These are phyloP conservation scores for Echinosophora koreensis DNA, from an alignment of 306 rosid species.

Conservation along the genomic window DNA sequence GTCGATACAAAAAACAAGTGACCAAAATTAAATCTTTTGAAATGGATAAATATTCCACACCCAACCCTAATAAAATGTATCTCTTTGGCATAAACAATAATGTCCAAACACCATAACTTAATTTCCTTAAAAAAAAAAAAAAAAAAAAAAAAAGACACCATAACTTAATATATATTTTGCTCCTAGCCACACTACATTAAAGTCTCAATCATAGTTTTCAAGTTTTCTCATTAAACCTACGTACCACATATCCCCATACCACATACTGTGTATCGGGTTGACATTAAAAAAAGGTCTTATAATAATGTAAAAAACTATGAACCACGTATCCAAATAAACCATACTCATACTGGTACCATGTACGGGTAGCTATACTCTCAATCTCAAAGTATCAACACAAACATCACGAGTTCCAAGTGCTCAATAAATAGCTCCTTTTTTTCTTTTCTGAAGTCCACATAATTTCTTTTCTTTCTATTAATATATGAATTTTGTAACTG, in stretches of 20 bases:
- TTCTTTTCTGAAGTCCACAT: neutral
- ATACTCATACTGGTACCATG: too few species aligned
- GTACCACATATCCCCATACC: too few species aligned
- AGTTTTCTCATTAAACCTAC: too few species aligned
- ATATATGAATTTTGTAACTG: neutral
- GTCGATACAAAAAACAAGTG: constrained; percentile 46
- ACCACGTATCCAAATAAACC: too few species aligned
- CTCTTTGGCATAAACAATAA: neutral
- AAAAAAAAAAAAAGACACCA: too few species aligned
- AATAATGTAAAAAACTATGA: too few species aligned
- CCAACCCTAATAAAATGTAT: constrained; percentile 17
- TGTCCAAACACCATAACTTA: neutral
- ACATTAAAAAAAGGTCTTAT: too few species aligned
- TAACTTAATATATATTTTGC: neutral
- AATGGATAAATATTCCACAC: constrained; percentile 8
- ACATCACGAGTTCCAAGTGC: constrained; percentile 17
- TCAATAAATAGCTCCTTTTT: neutral
- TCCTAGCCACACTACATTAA: neutral
- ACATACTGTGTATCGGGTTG: too few species aligned
- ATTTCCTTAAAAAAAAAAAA: too few species aligned
- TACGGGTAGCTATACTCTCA: too few species aligned
- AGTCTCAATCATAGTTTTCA: neutral
- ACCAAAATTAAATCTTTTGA: constrained; percentile 14
- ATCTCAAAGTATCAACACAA: constrained; percentile 13
- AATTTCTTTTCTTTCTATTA: neutral